Conservation (phyloP, 2,329 filamentous ascomycete genomes). For the Fusarium musae region DNA sequence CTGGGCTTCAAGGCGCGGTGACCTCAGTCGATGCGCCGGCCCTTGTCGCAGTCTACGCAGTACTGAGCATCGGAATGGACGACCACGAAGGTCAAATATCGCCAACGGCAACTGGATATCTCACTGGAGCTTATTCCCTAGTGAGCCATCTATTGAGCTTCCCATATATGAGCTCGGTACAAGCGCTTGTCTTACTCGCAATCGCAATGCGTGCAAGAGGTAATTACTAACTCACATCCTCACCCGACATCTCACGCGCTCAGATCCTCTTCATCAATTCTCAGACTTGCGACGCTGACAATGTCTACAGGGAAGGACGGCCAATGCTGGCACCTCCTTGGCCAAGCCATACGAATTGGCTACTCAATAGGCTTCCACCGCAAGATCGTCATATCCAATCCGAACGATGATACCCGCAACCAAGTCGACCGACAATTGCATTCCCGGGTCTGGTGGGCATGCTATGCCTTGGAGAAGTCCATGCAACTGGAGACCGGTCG, state of each 20-base stretch:
- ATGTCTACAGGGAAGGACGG: slow-evolving; percentile 26
- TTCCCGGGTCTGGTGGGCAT: slow-evolving; percentile 35
- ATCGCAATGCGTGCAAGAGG: slow-evolving; percentile 33
- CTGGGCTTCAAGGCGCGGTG: slow-evolving; percentile 22
- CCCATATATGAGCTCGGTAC: slow-evolving; percentile 36
- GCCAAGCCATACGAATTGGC: slow-evolving; percentile 27
- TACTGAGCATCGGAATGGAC: slow-evolving; percentile 33
- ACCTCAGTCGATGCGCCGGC: slow-evolving; percentile 21
- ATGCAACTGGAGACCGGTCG: slow-evolving; percentile 38
- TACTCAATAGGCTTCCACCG: slow-evolving; percentile 35
- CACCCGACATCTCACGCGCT: accelerated
- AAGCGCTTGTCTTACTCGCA: slow-evolving; percentile 30
- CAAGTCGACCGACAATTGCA: slow-evolving; percentile 21
- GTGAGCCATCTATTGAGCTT: slow-evolving; percentile 31
- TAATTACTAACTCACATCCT: background rate
- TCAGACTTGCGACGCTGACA: background rate
- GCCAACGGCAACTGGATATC: slow-evolving; percentile 16
- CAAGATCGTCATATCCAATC: slow-evolving; percentile 9
- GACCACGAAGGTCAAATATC: slow-evolving; percentile 25
- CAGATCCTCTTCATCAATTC: background rate
- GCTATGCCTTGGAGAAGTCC: slow-evolving; percentile 36
- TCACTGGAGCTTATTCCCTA: slow-evolving; percentile 31
- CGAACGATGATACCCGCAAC: background rate
- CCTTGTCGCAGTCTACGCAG: slow-evolving; percentile 25
- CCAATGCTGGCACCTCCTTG: slow-evolving; percentile 34